Percentiles rank a stretch among this genome's conserved stretches.
phyloP scores from a whole-genome alignment of 768 basidiomycete genomes.

The Suillus alpinus region DNA sequence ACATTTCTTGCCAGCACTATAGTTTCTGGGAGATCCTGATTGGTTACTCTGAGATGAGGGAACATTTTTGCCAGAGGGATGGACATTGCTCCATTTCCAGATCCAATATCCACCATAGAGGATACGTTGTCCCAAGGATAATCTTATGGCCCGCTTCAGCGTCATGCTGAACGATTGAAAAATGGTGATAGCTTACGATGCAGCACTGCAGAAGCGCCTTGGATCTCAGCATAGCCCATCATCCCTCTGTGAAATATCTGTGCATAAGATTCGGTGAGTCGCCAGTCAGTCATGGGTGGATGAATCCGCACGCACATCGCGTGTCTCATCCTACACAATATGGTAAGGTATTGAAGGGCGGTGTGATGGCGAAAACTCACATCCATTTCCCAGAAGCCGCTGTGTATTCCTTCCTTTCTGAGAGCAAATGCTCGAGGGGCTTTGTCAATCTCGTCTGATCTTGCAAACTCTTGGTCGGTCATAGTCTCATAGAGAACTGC shows the following conservation, averaged over 20 bases:
- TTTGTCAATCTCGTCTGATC: constrained; percentile 18
- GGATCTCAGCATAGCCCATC: constrained; percentile 15
- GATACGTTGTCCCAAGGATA: constrained; percentile 22
- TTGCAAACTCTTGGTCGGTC: constrained; percentile 23
- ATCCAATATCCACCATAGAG: constrained; percentile 29
- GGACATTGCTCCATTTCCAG: constrained; percentile 26
- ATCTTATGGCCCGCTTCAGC: neutral
- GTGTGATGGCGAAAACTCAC: constrained; percentile 9
- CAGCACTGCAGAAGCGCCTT: constrained; percentile 22
- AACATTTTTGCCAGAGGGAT: constrained; percentile 22
- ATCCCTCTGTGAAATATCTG: constrained; percentile 24
- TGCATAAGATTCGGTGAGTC: neutral
- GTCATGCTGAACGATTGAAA: neutral
- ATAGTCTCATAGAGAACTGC: constrained; percentile 21
- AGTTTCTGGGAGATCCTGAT: constrained; percentile 30
- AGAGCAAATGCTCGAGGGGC: constrained; percentile 18
- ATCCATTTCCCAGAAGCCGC: constrained; percentile 23
- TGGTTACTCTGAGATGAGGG: constrained; percentile 23
- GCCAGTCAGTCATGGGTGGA: neutral
- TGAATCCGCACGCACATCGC: constrained; percentile 10
- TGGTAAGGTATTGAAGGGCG: neutral
- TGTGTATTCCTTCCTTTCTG: constrained; percentile 12
- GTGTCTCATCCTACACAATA: constrained; percentile 11
- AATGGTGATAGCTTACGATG: constrained; percentile 13
- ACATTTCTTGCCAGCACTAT: constrained; percentile 20